Evolutionary conservation across 2,329 filamentous ascomycete species (phyloP), one percentile per base, ranked within the genome.

Genomic region (Alternaria brassicicola): DNA sequence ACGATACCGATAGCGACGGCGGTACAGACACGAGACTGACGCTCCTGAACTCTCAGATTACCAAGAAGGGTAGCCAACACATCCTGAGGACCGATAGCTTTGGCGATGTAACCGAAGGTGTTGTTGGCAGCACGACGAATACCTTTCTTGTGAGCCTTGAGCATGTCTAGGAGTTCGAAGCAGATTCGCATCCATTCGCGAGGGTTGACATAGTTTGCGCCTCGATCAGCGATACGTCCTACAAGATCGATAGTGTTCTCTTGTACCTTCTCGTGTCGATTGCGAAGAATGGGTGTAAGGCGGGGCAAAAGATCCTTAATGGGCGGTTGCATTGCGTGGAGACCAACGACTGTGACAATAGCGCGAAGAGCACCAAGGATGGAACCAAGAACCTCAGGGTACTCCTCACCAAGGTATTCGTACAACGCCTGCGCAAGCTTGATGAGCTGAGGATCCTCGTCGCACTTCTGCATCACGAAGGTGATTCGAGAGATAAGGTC

Each of bases 131-230:
- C 95, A 78, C 95, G 90, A 65, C 95, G 91, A 68, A 99, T 99
- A 65, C 95, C 96, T 85, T 99, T 99, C 82, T 99, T 99, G 84
- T 99, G 95, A 6, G 95, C 95, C 80, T 99, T 99, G 72, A 99
- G 86, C 95, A 99, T 99, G 80, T 99, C 95, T 28, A 99, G 87
- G 52, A 99, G 84, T 81, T 99, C 95, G 78, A 99, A 99, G 81
- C 95, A 99, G 77, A 99, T 99, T 76, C 95, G 89, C 96, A 99
- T 99, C 95, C 95, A 99, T 79, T 99, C 95, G 72, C 95, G 88
- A 13, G 95, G 93, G 74, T 97, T 97, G 75, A 99, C 95, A 63
- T 91, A 94, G 78, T 99, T 95, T 1, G 95, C 93, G 1, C 95
- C 96, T 66, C 95, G 91, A 79, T 99, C 95, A 15, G 96, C 95